phyloP scores from a whole-genome alignment of 202 grass and related monocot genomes.

The Dendrocalamus latiflorus region DNA sequence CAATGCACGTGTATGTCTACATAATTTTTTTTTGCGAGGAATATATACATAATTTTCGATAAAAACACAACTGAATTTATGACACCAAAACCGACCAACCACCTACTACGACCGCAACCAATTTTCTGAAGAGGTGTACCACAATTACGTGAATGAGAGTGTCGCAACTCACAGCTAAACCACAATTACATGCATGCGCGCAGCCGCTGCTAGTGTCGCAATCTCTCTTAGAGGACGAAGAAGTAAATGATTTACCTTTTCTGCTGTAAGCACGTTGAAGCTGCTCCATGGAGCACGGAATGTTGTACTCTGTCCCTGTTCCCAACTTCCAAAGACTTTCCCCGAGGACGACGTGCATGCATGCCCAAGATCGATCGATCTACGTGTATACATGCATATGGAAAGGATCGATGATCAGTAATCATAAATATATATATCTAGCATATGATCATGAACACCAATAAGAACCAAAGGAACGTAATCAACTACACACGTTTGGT shows the following conservation, averaged over 20 bases:
- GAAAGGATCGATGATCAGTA: no score
- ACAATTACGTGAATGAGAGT: no score
- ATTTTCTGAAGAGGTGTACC: no score
- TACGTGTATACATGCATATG: no score
- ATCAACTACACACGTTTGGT: neutral
- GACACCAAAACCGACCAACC: no score
- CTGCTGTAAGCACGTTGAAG: constrained; percentile 1
- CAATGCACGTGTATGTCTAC: neutral
- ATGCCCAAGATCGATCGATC: neutral
- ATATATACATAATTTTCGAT: neutral
- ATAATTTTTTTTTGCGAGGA: neutral
- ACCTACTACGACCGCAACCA: no score
- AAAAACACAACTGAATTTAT: neutral
- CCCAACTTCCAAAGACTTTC: constrained; percentile 28
- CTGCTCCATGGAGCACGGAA: neutral
- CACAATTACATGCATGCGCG: no score
- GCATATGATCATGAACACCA: neutral
- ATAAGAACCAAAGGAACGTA: neutral
- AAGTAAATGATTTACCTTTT: constrained; percentile 16
- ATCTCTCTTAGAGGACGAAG: neutral
- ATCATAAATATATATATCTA: neutral
- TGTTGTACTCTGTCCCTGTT: constrained; percentile 10
- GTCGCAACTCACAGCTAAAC: neutral
- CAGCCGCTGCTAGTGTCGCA: neutral
- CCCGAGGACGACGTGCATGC: neutral